Percentiles rank a stretch among this genome's conserved stretches.
Conservation (phyloP, 768 basidiomycete species). For the Paxillus ammoniavirescens region DNA sequence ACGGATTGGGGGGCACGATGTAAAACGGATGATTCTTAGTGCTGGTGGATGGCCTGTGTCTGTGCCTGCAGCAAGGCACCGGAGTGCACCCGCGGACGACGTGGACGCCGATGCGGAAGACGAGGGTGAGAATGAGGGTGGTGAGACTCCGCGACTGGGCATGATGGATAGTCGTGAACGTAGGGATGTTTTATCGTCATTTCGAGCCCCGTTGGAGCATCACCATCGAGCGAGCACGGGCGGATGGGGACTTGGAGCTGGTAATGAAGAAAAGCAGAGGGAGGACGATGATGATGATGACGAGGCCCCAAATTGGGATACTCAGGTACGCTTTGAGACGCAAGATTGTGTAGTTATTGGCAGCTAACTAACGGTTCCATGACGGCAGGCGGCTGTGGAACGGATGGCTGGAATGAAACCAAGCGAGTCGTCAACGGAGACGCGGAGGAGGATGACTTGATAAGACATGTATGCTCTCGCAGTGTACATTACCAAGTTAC, state of each 20-base stretch:
- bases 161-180: conserved; percentile 38
- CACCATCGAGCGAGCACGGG: conserved; percentile 51
- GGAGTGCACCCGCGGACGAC: conserved; percentile 16
- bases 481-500: background rate
- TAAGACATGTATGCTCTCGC: background rate
- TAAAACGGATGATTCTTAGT: conserved; percentile 28
- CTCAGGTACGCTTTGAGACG: conserved; percentile 45
- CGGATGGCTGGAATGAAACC: conserved; percentile 55
- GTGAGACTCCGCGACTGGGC: conserved; percentile 53
- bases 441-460: conserved; percentile 26
- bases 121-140: conserved; percentile 46
- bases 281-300: conserved; percentile 69
- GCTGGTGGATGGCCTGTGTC: conserved; percentile 24
- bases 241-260: conserved; percentile 73
- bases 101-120: conserved; percentile 32
- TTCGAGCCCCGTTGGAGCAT: conserved; percentile 47
- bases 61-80: conserved; percentile 7
- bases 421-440: conserved; percentile 23
- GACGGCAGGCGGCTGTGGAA: conserved; percentile 49
- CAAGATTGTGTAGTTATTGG: background rate
- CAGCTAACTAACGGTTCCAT: background rate
- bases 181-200: background rate
- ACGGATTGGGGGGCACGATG: conserved; percentile 52
- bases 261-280: conserved; percentile 50
- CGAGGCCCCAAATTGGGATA: conserved; percentile 64